Base-by-base conservation (phyloP, 2,329 filamentous ascomycete species). In the Fusarium graminum region DNA sequence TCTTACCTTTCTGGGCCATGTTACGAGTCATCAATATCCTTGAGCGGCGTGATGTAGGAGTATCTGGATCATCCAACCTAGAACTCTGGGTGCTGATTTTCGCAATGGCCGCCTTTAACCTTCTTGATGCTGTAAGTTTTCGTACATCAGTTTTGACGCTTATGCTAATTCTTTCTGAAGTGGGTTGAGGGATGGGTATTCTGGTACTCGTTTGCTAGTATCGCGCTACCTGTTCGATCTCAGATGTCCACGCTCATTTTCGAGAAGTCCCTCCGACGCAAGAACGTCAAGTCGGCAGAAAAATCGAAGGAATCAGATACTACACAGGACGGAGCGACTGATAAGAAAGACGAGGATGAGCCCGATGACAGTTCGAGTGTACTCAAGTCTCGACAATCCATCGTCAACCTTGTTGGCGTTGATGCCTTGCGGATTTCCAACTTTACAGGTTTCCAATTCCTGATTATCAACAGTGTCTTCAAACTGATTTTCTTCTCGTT, bases 321-420 rank as follows among this genome's bases (percentile, higher is more conserved):
- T 17, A 70, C 28, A 50, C 36, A 79, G 7, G 72, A 71, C 14
- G 75, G 79, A 8, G 62, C 72, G 3, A 80, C 81, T 5, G 82
- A 85, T 29, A 80, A 84, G n/a, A 83, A 86, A 10, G 67, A 82
- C 69, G 71, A 83, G 77, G 75, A 88, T 66, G 85, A 89, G 76
- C 61, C 73, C 4, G 56, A 72, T 19, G 77, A 76, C 10, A 69
- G 72, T 13, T 68, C 72, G 19, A 74, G 69, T 38, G 76, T 76
- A 11, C 66, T 78, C 42, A 78, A 80, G 52, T 85, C 86, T 26
- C 83, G 85, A 63, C 92, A 94, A 76, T 88, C 86, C 54, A 90
- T 90, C 6, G 88, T 94, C 55, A 94, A 94, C 74, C 81, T 93
- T 34, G 88, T 94, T 43, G 91, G 90, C n/a, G 88, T 94, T 12